Base-by-base conservation (phyloP, 345 rosid species). In the Brassica juncea region DNA sequence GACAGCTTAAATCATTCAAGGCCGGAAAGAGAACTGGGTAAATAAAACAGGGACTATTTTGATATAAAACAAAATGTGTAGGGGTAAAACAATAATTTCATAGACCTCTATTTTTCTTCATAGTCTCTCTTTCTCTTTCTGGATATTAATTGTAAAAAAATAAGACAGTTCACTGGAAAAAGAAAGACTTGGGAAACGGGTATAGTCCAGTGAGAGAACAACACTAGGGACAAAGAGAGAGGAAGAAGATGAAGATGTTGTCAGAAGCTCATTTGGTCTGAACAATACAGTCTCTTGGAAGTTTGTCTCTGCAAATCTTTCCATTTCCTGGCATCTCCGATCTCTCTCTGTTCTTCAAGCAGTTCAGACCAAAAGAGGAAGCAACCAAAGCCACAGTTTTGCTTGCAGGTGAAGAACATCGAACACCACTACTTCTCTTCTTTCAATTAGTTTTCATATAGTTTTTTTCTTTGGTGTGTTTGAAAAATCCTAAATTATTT, bases 171-270 rank as follows among this genome's bases (percentile, higher is more conserved):
- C 70, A 81, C 14, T 76, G 70, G 72, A n/a, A 75, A 44, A 10
- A 60, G n/a, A 54, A 61, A 81, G 59, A 65, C 72, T 81, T 42
- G 83, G 83, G 79, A 71, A 76, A 59, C 64, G 83, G 71, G 80
- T 47, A 80, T 37, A 80, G 55, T 74, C 72, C 72, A 80, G 76
- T 75, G 68, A 69, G 80, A 66, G 74, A 81, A 71, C 70, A 75
- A 76, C 80, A 71, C 73, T 11, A 65, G 80, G 69, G 70, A 76
- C 70, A 81, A 42, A 76, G 47, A 66, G 73, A 80, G 80, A 80
- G 79, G 79, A 69, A 15, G 23, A 54, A 39, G 39, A 71, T 37
- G 31, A 71, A 44, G n/a, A 15, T 60, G 21, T 32, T 81, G 66
- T 76, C 49, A 58, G 6, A 71, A 76, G 9, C 76, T 64, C 77